phyloP scores from a whole-genome alignment of 306 rosid species.

The Myrica gale region DNA sequence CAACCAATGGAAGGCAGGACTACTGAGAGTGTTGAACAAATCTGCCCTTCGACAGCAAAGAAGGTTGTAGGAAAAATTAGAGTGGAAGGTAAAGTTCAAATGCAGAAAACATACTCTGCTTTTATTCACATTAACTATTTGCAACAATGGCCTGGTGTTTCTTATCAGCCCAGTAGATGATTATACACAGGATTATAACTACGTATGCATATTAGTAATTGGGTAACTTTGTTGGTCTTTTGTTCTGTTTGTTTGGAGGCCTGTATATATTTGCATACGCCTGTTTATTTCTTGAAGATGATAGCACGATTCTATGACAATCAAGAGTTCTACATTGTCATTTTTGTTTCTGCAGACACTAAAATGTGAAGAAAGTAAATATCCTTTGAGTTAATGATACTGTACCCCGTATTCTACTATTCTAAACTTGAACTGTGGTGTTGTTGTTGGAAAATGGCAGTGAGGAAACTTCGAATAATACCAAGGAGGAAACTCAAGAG shows the following conservation, averaged over 20 bases:
- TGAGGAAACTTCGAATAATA: conserved; percentile 76
- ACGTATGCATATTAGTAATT: not conserved
- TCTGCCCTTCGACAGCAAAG: conserved; percentile 52
- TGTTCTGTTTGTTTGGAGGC: not conserved
- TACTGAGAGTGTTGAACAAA: conserved; percentile 56
- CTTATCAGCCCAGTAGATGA: not conserved
- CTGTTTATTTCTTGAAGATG: not conserved
- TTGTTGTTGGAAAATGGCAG: conserved; percentile 45
- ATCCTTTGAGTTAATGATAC: not conserved
- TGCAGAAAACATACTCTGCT: not conserved
- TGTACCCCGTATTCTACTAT: not conserved
- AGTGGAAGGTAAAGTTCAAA: conserved; percentile 71
- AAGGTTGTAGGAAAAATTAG: conserved; percentile 83
- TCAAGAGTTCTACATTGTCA: not conserved
- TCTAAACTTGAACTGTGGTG: not conserved
- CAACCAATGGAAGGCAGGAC: conserved; percentile 53
- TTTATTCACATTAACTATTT: conserved; percentile 1
- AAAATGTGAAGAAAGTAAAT: conserved; percentile 12
- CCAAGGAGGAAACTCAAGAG: conserved; percentile 66
- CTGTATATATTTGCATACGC: not conserved
- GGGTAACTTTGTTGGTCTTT: not conserved
- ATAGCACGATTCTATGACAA: not conserved
- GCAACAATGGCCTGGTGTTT: not conserved
- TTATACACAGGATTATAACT: not conserved
- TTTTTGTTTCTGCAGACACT: conserved; percentile 15